Percentiles rank a stretch among this genome's conserved stretches.
These are phyloP conservation scores for Thelonectria olida DNA, from an alignment of 2,329 filamentous ascomycete genomes.

Conservation along the genomic window DNA sequence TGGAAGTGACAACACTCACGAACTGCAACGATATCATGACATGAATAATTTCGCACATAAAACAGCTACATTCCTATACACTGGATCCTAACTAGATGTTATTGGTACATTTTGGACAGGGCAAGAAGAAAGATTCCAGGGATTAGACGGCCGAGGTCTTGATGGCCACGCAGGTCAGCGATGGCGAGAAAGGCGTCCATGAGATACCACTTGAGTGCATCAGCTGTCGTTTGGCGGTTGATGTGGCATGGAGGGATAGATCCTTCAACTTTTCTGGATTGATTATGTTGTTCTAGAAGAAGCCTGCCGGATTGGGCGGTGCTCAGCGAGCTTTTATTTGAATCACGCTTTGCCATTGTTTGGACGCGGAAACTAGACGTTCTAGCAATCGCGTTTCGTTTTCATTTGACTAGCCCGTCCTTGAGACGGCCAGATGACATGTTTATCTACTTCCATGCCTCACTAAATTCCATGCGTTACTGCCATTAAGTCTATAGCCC, in stretches of 20 bases:
- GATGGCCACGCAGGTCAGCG: slow-evolving; percentile 14
- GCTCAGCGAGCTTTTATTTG: background rate
- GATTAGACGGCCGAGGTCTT: slow-evolving; percentile 16
- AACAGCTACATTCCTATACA: slow-evolving; percentile 21
- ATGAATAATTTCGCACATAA: slow-evolving; percentile 19
- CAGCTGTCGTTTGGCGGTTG: background rate
- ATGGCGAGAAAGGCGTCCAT: slow-evolving; percentile 10
- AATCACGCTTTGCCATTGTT: background rate
- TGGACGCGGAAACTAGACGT: slow-evolving; percentile 27
- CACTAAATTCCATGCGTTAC: background rate
- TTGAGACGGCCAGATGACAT: background rate
- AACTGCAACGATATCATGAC: slow-evolving; percentile 27
- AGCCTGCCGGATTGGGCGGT: background rate
- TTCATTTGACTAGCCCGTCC: background rate
- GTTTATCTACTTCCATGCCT: background rate
- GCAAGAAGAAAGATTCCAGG: slow-evolving; percentile 19
- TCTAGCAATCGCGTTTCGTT: slow-evolving; percentile 18
- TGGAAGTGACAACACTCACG: slow-evolving; percentile 27
- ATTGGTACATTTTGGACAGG: slow-evolving; percentile 34
- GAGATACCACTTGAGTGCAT: slow-evolving; percentile 16
- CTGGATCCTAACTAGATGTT: slow-evolving; percentile 31
- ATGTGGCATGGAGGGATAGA: slow-evolving; percentile 3
- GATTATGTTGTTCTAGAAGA: slow-evolving; percentile 1
- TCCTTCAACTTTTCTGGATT: slow-evolving; percentile 9
- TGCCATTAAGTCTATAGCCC: slow-evolving; percentile 19